Conservation (phyloP, 2,329 filamentous ascomycete genomes). For the Dactylellina parvicollis region DNA sequence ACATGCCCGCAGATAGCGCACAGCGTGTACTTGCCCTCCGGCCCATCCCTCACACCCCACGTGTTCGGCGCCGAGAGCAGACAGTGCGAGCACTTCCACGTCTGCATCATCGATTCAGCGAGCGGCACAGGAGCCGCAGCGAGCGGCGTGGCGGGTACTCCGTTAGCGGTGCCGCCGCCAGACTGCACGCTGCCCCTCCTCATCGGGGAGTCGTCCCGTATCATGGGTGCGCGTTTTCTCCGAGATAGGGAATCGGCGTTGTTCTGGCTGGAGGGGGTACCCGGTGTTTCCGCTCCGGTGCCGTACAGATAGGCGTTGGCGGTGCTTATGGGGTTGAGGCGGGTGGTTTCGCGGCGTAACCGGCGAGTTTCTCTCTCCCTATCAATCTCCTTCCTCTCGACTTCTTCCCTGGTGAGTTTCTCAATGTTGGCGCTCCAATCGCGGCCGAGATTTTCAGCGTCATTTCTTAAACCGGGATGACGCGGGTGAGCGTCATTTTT, state of each 20-base stretch:
- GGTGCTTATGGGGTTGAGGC: slow-evolving; percentile 86
- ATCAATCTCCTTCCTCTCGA: slow-evolving; percentile 95
- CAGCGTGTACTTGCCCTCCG: slow-evolving; percentile 68
- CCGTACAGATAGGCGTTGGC: slow-evolving; percentile 78
- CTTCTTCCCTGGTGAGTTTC: slow-evolving; percentile 88
- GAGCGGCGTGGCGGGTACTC: slow-evolving; percentile 71
- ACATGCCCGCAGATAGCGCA: slow-evolving; percentile 37
- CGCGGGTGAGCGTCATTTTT: slow-evolving; percentile 29
- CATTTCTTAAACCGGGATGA: slow-evolving; percentile 72
- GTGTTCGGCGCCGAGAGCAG: slow-evolving; percentile 86
- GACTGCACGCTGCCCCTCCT: slow-evolving; percentile 76
- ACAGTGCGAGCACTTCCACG: slow-evolving; percentile 90
- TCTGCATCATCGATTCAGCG: slow-evolving; percentile 78
- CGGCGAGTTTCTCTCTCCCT: slow-evolving; percentile 89
- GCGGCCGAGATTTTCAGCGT: slow-evolving; percentile 85
- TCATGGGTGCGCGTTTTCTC: slow-evolving; percentile 93
- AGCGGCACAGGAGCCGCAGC: slow-evolving; percentile 67
- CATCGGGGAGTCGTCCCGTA: slow-evolving; percentile 79
- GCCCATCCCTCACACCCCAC: slow-evolving; percentile 94
- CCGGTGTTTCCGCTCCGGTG: slow-evolving; percentile 66
- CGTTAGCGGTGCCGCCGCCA: slow-evolving; percentile 79
- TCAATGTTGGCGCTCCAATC: slow-evolving; percentile 87
- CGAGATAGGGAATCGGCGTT: slow-evolving; percentile 52
- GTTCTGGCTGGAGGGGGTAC: slow-evolving; percentile 61
- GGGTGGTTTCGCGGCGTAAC: slow-evolving; percentile 86